These are phyloP conservation scores for Cadophora sp. DNA, from an alignment of 2,329 filamentous ascomycete genomes.

Conservation along the genomic window DNA sequence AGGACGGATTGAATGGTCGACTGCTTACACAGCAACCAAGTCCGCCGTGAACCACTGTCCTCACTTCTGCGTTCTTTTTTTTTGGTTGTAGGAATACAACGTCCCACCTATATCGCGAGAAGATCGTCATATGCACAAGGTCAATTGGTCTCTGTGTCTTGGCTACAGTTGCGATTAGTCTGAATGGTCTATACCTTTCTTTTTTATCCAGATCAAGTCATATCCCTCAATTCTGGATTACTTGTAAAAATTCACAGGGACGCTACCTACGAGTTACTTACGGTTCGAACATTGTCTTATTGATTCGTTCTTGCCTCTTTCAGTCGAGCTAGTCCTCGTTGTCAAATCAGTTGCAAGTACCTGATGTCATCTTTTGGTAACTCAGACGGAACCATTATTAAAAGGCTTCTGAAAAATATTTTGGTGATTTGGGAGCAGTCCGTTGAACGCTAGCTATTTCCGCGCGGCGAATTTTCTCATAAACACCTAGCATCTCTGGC, in stretches of 20 bases:
- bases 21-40: no score
- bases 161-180: no score
- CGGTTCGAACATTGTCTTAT: not conserved
- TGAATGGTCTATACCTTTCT: not conserved
- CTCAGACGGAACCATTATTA: not conserved
- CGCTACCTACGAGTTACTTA: not conserved
- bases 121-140: no score
- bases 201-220: not conserved
- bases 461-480: not conserved
- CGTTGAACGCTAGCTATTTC: not conserved
- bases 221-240: not conserved
- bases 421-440: not conserved
- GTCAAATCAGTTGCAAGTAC: not conserved
- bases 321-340: not conserved
- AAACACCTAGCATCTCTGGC: not conserved
- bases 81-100: no score
- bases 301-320: not conserved
- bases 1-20: no score
- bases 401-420: not conserved
- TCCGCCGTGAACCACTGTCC: no score
- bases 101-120: no score
- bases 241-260: not conserved
- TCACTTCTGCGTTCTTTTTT: no score
- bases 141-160: no score
- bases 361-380: not conserved